These are phyloP conservation scores for Cystobasidium slooffiae DNA, from an alignment of 1,284 basidiomycete genomes.

Conservation along the genomic window DNA sequence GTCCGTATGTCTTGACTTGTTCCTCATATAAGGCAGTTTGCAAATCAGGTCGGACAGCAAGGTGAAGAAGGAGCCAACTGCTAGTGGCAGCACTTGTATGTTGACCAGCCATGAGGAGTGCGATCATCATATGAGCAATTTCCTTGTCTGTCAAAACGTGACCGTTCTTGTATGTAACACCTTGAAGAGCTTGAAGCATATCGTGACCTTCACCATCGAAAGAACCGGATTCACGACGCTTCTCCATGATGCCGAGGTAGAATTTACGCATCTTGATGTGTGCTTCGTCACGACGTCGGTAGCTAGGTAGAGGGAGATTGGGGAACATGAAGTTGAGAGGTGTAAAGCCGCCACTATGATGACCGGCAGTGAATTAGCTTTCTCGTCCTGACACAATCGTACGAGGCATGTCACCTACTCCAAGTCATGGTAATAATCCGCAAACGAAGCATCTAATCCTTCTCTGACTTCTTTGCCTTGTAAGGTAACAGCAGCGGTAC, in stretches of 20 bases:
- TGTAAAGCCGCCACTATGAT: constrained; percentile 62
- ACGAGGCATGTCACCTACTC: constrained; percentile 66
- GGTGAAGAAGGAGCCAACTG: constrained; percentile 88
- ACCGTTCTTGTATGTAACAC: constrained; percentile 86
- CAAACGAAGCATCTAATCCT: constrained; percentile 79
- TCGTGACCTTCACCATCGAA: constrained; percentile 72
- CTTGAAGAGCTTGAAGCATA: constrained; percentile 87
- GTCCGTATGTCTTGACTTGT: constrained; percentile 80
- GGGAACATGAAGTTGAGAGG: constrained; percentile 94
- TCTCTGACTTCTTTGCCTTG: constrained; percentile 89
- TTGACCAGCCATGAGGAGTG: constrained; percentile 88
- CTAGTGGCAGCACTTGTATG: constrained; percentile 93
- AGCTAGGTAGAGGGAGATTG: constrained; percentile 86
- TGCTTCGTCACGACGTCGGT: constrained; percentile 82
- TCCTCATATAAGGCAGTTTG: constrained; percentile 84
- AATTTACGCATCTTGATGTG: constrained; percentile 94
- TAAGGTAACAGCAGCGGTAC: constrained; percentile 88
- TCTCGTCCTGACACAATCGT: constrained; percentile 48
- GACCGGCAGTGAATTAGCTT: too few relatives aligned
- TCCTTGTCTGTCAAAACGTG: constrained; percentile 79
- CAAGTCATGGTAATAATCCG: constrained; percentile 83
- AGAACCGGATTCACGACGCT: constrained; percentile 66
- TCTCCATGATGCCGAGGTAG: constrained; percentile 84
- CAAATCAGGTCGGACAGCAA: constrained; percentile 78
- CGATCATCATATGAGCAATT: constrained; percentile 89